Conservation (phyloP, 1,139 yeast species). For the Suhomyces terraborum region DNA sequence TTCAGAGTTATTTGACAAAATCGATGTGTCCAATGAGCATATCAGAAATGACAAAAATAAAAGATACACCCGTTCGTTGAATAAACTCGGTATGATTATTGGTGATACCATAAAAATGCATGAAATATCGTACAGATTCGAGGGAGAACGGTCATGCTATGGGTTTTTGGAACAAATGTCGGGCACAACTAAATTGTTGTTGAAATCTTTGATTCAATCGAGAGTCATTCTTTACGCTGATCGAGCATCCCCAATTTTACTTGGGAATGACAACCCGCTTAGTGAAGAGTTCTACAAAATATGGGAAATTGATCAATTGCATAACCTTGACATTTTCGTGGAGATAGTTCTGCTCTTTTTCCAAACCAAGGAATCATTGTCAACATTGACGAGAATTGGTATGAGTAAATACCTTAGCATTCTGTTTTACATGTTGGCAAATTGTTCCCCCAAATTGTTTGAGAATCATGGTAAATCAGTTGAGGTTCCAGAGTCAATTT, state of each 20-base stretch:
- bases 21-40: conserved; percentile 1
- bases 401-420: conserved; percentile 28
- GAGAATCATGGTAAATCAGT: conserved; percentile 1
- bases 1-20: conserved; percentile 10
- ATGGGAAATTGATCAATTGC: conserved; percentile 28
- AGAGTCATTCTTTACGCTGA: conserved; percentile 28
- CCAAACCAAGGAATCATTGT: conserved; percentile 48
- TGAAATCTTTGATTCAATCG: conserved; percentile 42
- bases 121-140: conserved; percentile 55
- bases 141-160: conserved; percentile 35
- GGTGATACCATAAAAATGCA: conserved; percentile 60
- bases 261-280: conserved; percentile 19
- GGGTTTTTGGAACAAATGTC: conserved; percentile 38
- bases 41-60: conserved; percentile 1
- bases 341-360: conserved; percentile 44
- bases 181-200: conserved; percentile 35
- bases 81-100: conserved; percentile 27
- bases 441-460: not conserved
- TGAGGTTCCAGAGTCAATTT: not conserved
- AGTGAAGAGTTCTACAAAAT: conserved; percentile 22
- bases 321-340: conserved; percentile 35
- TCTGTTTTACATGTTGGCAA: not conserved
- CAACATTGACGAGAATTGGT: conserved; percentile 34
- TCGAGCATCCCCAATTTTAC: conserved; percentile 3
- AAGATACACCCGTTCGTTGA: not conserved